These are phyloP conservation scores for Lactarius sanguifluus DNA, from an alignment of 768 basidiomycete genomes.

Conservation along the genomic window DNA sequence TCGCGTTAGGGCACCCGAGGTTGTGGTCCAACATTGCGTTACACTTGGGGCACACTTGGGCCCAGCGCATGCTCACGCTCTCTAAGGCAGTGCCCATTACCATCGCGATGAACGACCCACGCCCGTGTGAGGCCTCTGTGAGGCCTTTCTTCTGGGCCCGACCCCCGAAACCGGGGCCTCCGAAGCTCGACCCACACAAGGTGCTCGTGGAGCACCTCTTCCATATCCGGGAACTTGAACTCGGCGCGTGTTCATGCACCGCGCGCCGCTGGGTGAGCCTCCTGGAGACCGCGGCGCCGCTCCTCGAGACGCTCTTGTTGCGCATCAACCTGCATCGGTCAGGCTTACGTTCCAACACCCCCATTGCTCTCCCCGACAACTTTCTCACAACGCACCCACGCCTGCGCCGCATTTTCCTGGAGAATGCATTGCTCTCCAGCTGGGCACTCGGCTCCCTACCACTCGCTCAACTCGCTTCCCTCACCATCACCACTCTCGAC, in stretches of 20 bases:
- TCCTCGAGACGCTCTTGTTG: slow-evolving; percentile 8
- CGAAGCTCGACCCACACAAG: slow-evolving; percentile 11
- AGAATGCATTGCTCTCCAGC: slow-evolving; percentile 8
- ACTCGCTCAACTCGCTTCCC: background rate
- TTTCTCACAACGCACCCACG: slow-evolving; percentile 19
- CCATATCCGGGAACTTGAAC: slow-evolving; percentile 20
- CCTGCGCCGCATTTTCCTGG: slow-evolving; percentile 9
- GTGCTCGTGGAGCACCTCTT: slow-evolving; percentile 23
- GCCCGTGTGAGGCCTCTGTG: slow-evolving; percentile 11
- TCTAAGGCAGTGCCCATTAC: slow-evolving; percentile 16
- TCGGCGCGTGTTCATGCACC: background rate
- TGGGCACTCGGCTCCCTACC: background rate
- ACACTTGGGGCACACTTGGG: slow-evolving; percentile 16
- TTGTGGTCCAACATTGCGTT: slow-evolving; percentile 18
- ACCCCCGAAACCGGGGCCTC: background rate
- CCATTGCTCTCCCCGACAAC: background rate
- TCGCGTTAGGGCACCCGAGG: slow-evolving; percentile 5
- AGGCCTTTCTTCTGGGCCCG: slow-evolving; percentile 4
- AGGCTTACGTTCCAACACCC: background rate
- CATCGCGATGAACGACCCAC: slow-evolving; percentile 9
- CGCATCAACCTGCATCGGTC: slow-evolving; percentile 10
- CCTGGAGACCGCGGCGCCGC: slow-evolving; percentile 15
- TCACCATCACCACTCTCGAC: background rate
- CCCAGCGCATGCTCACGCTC: slow-evolving; percentile 17
- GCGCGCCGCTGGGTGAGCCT: slow-evolving; percentile 11